Evolutionary conservation across 2,329 filamentous ascomycete species (phyloP), one percentile per base, ranked within the genome.

Genomic region (Cadophora luteo-olivacea): DNA sequence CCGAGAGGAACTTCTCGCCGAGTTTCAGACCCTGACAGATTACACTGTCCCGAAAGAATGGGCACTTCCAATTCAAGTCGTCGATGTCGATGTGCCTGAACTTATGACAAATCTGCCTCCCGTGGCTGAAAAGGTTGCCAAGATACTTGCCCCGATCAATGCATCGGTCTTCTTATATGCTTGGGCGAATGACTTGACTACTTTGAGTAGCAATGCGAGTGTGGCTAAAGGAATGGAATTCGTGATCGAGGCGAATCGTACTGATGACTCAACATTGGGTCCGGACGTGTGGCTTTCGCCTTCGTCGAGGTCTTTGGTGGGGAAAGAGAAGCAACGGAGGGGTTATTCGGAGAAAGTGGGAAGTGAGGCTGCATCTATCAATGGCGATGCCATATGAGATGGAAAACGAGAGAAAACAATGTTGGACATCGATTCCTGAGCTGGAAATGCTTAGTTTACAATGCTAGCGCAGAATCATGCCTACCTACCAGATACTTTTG

Each of bases 151-250:
- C 1, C 79, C 82, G 19, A 87, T 92, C 70, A 92, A 92, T 74
- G 78, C 81, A 62, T 88, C 87, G n/a, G 89, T 92, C 4, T 91
- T 92, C 75, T 80, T 91, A 62, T 88, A 89, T 74, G 90, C 89
- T 14, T 92, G 90, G 90, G 80, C 80, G 14, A 79, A 80, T 8
- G 81, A 83, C 0, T 75, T 84, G 49, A 90, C 88, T 4, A 92
- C 90, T 0, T 80, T 92, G 64, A 91, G 88, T 49, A 89, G 87
- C 69, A 92, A 92, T 76, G 84, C 88, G 19, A 84, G 84, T 1
- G 86, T 90, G 38, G 86, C 87, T 24, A 90, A 86, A 73, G 84
- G 87, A 71, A 86, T 92, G 57, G 87, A 91, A 72, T 78, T 76
- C 29, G 80, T 84, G 2, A 81, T 91, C 60, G 87, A 90, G 69